Percentiles rank a stretch among this genome's conserved stretches.
These are phyloP conservation scores for Talaromyces sp. DNA, from an alignment of 2,329 filamentous ascomycete genomes.

Conservation along the genomic window DNA sequence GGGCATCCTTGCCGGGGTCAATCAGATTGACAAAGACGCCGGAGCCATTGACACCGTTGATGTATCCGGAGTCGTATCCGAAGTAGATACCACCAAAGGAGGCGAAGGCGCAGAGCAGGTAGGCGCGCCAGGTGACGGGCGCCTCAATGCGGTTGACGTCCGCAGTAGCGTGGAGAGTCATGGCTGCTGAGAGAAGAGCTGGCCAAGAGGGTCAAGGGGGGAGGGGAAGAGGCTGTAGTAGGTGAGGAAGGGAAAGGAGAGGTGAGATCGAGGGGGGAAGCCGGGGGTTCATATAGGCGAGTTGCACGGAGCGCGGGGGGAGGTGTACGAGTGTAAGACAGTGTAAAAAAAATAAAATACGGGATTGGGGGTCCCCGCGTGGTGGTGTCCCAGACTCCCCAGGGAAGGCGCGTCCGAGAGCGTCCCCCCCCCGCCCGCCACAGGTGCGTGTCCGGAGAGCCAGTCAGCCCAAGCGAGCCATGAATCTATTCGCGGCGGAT, in stretches of 20 bases:
- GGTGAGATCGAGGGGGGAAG: neutral
- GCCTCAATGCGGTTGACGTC: slow-evolving; percentile 54
- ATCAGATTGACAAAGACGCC: slow-evolving; percentile 42
- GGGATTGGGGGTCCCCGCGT: neutral
- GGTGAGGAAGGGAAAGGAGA: neutral
- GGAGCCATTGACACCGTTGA: slow-evolving; percentile 49
- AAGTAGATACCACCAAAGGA: slow-evolving; percentile 59
- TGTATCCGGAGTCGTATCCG: slow-evolving; percentile 56
- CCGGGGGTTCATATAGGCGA: neutral
- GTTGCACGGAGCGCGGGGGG: neutral
- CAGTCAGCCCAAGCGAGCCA: neutral
- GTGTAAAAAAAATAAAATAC: too few relatives aligned
- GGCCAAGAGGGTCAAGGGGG: too few relatives aligned
- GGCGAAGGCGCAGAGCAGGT: slow-evolving; percentile 57
- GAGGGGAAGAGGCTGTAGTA: neutral
- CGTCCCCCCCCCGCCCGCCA: neutral
- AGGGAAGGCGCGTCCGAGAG: neutral
- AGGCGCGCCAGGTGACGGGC: slow-evolving; percentile 55
- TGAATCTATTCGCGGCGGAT: neutral
- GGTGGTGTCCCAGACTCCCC: neutral
- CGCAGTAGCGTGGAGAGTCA: slow-evolving; percentile 32
- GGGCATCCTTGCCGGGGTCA: slow-evolving; percentile 30
- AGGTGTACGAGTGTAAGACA: neutral
- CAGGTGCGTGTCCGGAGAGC: neutral
- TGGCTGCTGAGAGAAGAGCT: neutral